Base-by-base conservation (phyloP, 2,329 filamentous ascomycete species). In the Pyrenochaeta sp. region DNA sequence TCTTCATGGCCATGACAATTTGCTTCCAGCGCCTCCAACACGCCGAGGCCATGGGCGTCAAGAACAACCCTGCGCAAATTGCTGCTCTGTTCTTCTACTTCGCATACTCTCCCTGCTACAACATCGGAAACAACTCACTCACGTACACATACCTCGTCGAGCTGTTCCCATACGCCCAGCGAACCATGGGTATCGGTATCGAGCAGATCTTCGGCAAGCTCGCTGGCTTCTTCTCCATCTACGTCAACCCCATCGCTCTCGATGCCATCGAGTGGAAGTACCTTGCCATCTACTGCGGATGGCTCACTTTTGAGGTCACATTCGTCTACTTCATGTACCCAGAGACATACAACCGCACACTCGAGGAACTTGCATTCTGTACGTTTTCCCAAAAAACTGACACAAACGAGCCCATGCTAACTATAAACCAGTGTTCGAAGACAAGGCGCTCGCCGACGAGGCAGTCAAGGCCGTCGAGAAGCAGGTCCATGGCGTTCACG, bases 71-170 rank as follows among this genome's bases (percentile, higher is more conserved):
- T 18, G 76, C 77, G 30, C 60, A 64, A 14, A 73, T 78, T 20
- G 75, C 78, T 2, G 77, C 77, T 32, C 63, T 87, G 29, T 82
- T 87, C 71, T 88, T 86, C 72, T 85, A 85, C 61, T 88, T 86
- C 57, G 76, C 79, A 3, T 88, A 87, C 68, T 80, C 79, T 9
- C 83, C 85, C 3, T 67, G 60, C 55, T 89, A 88, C 68, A 88
- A 88, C 61, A 79, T 88, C 44, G 86, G 85, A n/a, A 87, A 87
- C 69, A 89, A 88, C 65, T 84, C 86, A 12, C 76, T 89, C 49
- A 87, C 85, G 0, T 87, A 87, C 71, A 87, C 83, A 12, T 86
- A 83, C 69, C 77, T 87, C 4, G 75, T 87, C 18, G 85, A 87
- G 57, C 71, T 87, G 0, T 86, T 85, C 75, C 85, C 85, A 0